Conservation (phyloP, 345 rosid species). For the Kernera saxatilis region DNA sequence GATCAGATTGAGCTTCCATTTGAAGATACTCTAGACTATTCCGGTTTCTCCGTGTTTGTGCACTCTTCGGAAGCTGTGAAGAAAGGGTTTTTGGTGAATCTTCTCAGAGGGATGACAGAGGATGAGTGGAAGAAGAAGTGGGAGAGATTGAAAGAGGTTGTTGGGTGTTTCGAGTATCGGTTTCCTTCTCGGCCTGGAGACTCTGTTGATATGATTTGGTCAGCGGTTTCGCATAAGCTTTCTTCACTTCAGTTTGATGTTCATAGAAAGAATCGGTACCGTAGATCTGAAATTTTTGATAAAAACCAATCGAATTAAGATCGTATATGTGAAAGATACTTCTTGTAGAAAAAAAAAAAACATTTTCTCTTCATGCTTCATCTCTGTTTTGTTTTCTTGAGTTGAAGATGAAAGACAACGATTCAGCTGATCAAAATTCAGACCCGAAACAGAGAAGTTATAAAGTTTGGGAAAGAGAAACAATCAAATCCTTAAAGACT, state of each 20-base stretch:
- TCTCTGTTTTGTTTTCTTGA: neutral
- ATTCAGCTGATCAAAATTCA: neutral
- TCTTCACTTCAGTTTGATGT: conserved; percentile 37
- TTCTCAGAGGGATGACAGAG: conserved; percentile 51
- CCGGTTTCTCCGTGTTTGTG: conserved; percentile 63
- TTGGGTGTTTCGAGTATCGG: conserved; percentile 50
- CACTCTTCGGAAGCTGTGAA: conserved; percentile 65
- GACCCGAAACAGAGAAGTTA: neutral
- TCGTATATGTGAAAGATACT: neutral
- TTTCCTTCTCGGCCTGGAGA: conserved; percentile 73
- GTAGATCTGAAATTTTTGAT: conserved; percentile 31
- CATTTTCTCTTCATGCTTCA: neutral
- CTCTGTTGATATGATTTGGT: conserved; percentile 91
- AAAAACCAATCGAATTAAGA: neutral
- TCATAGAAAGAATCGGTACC: conserved; percentile 57
- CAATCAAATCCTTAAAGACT: neutral
- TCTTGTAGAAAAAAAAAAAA: neutral
- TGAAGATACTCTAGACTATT: conserved; percentile 86
- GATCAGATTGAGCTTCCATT: conserved; percentile 84
- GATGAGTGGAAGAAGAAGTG: conserved; percentile 72
- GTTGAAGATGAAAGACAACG: neutral
- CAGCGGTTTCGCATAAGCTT: conserved; percentile 55
- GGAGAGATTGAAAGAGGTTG: conserved; percentile 59
- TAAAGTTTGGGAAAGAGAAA: neutral
- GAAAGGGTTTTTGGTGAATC: conserved; percentile 56